Evolutionary conservation across 305 asterid species (phyloP).

Genomic region (Plantago coronopus): DNA sequence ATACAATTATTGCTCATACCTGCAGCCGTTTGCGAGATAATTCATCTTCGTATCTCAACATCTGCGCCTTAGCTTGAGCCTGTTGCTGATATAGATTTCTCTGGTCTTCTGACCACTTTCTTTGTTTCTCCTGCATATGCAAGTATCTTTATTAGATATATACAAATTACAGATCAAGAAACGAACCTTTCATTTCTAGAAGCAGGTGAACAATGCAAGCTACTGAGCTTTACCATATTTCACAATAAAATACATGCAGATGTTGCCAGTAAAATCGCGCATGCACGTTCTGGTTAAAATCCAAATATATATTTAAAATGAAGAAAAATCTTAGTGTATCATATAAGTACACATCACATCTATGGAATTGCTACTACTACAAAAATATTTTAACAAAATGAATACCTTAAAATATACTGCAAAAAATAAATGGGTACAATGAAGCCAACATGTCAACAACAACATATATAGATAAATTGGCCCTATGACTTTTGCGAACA

Average conservation of each 20-base stretch:
- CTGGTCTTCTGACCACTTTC: constrained; percentile 88
- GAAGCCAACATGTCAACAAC: not conserved
- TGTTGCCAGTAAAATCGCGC: not conserved
- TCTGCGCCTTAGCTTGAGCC: constrained; percentile 86
- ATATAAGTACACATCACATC: no score
- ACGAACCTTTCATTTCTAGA: constrained; percentile 4
- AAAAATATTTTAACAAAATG: not conserved
- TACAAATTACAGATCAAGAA: constrained; percentile 7
- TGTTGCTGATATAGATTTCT: constrained; percentile 79
- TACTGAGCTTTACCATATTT: not conserved
- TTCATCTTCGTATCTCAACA: constrained; percentile 89
- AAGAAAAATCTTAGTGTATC: no score
- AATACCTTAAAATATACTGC: no score
- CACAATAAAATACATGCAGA: not conserved
- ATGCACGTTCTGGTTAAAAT: not conserved
- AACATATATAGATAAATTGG: not conserved
- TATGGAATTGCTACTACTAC: no score
- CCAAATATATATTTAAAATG: not conserved
- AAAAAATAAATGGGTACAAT: no score
- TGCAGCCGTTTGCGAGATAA: constrained; percentile 85
- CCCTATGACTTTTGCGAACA: not conserved
- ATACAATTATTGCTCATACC: constrained; percentile 35
- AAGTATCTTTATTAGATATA: constrained; percentile 13
- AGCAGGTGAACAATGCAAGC: not conserved
- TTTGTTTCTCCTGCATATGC: constrained; percentile 65